Percentiles rank a stretch among this genome's conserved stretches.
phyloP scores from a whole-genome alignment of 1,139 yeast species.

The Suhomyces maxii region DNA sequence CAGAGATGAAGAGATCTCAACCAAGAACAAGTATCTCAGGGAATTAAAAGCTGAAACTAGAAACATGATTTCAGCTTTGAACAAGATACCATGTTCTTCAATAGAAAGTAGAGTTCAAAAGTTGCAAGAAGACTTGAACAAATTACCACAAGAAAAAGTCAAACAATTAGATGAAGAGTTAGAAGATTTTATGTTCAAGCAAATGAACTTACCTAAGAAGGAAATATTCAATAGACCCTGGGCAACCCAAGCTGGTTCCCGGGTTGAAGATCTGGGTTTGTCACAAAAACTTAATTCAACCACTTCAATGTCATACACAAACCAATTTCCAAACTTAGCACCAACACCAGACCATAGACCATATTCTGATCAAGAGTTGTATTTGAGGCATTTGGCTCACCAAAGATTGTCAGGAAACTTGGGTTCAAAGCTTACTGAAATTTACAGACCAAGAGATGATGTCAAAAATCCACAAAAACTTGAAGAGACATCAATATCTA shows the following conservation, averaged over 20 bases:
- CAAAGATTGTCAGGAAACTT: slow-evolving; percentile 48
- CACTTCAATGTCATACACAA: slow-evolving; percentile 30
- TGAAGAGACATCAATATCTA: slow-evolving; percentile 60
- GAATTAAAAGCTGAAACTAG: slow-evolving; percentile 34
- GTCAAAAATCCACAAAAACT: slow-evolving; percentile 58
- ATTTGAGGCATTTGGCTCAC: slow-evolving; percentile 64
- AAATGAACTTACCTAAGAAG: slow-evolving; percentile 35
- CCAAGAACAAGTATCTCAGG: slow-evolving; percentile 37
- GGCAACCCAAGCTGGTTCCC: slow-evolving; percentile 18
- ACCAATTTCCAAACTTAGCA: slow-evolving; percentile 40
- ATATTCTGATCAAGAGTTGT: slow-evolving; percentile 75
- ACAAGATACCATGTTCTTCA: slow-evolving; percentile 35
- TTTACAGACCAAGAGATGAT: slow-evolving; percentile 71
- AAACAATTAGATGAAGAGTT: slow-evolving; percentile 45
- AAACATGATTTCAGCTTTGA: slow-evolving; percentile 33
- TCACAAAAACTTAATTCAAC: slow-evolving; percentile 29
- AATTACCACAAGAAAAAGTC: slow-evolving; percentile 34
- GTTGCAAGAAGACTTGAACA: slow-evolving; percentile 33
- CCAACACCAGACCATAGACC: slow-evolving; percentile 47
- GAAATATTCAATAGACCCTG: slow-evolving; percentile 40
- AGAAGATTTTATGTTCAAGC: slow-evolving; percentile 38
- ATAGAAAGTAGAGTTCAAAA: slow-evolving; percentile 31
- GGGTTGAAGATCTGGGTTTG: slow-evolving; percentile 11
- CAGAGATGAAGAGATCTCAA: slow-evolving; percentile 42
- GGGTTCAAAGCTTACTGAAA: slow-evolving; percentile 66